Evolutionary conservation across 345 rosid genomes (phyloP).

Genomic region (Triadica sebifera): DNA sequence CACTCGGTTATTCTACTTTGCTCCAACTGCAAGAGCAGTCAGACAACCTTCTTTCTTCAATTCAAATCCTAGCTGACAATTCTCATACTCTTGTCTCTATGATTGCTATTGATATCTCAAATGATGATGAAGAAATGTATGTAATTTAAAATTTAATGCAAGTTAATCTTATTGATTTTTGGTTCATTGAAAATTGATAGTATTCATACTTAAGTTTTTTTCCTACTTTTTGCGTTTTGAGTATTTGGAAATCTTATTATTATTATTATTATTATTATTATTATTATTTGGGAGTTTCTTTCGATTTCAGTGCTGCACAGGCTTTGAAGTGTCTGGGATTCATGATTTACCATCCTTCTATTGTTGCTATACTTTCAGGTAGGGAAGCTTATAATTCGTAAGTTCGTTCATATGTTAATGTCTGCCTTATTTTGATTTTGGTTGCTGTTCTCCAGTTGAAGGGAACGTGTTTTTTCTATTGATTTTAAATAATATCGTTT

Average conservation of each 20-base stretch:
- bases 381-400: background rate
- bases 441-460: background rate
- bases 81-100: constrained; percentile 23
- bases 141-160: background rate
- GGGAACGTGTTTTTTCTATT: background rate
- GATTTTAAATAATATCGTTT: background rate
- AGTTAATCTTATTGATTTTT: background rate
- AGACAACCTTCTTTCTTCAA: constrained; percentile 22
- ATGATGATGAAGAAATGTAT: constrained; percentile 50
- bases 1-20: constrained; percentile 43
- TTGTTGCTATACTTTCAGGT: constrained; percentile 42
- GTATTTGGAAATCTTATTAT: background rate
- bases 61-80: constrained; percentile 33
- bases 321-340: constrained; percentile 64
- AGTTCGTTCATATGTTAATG: background rate
- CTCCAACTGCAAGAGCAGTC: constrained; percentile 42
- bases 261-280: too few species aligned
- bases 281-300: background rate
- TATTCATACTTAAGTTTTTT: background rate
- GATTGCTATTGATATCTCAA: constrained; percentile 28
- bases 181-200: background rate
- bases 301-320: constrained; percentile 44
- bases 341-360: constrained; percentile 48
- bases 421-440: background rate
- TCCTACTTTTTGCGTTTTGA: background rate